These are phyloP conservation scores for Alternaria sp. DNA, from an alignment of 2,329 filamentous ascomycete species.

Conservation along the genomic window DNA sequence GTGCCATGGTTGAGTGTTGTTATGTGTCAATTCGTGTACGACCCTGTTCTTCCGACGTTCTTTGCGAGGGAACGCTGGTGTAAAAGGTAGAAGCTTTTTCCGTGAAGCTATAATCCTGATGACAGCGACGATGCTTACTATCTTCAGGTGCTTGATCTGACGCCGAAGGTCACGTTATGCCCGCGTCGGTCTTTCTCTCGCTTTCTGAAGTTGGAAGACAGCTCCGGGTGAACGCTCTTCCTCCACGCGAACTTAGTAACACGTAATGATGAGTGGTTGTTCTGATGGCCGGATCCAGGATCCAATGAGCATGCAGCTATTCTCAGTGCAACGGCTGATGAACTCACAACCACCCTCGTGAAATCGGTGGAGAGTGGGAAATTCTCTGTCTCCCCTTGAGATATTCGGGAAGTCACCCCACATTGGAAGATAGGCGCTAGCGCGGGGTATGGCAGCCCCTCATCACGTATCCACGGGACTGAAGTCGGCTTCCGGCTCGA, in stretches of 20 bases:
- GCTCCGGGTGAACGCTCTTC: conserved; percentile 24
- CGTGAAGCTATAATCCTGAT: not conserved
- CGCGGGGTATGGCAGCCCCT: conserved; percentile 30
- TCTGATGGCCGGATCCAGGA: not conserved
- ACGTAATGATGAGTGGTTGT: not conserved
- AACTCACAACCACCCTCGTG: not conserved
- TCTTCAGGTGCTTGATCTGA: conserved; percentile 11
- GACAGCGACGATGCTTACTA: not conserved
- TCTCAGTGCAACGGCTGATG: not conserved
- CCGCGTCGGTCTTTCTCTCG: not conserved
- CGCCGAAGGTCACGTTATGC: conserved; percentile 10
- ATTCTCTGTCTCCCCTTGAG: not conserved
- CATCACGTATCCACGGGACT: conserved; percentile 13
- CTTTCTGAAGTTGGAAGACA: not conserved
- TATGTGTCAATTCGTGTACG: not conserved
- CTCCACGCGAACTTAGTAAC: not conserved
- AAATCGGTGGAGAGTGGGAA: not conserved
- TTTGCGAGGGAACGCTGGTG: not conserved
- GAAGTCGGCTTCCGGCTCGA: conserved; percentile 6
- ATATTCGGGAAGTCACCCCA: conserved; percentile 21
- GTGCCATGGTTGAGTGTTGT: conserved; percentile 18
- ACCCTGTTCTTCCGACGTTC: not conserved
- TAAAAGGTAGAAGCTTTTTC: not conserved
- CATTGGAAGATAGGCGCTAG: conserved; percentile 25
- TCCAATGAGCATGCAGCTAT: not conserved